A percentile compares a stretch with the other conserved stretches of the same genome.
phyloP scores from a whole-genome alignment of 2,329 filamentous ascomycete genomes.

The Teratosphaeria destructans region DNA sequence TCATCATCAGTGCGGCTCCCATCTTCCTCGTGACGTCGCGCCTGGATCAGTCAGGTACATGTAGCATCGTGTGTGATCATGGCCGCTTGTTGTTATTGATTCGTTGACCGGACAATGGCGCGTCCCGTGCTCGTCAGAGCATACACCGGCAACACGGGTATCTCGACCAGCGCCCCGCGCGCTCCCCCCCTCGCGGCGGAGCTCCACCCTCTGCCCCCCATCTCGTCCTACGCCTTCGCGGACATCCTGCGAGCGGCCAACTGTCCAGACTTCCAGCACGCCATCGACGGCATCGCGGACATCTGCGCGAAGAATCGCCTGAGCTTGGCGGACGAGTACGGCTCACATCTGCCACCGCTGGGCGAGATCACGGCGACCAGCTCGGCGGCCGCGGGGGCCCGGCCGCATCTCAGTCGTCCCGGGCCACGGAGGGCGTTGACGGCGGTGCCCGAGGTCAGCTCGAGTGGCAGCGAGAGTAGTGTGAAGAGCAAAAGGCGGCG shows the following conservation, averaged over 20 bases:
- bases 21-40: no score
- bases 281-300: slow-evolving; percentile 52
- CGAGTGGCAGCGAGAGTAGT: slow-evolving; percentile 30
- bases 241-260: slow-evolving; percentile 31
- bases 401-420: slow-evolving; percentile 6
- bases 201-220: slow-evolving; percentile 18
- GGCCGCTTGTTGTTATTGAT: not conserved
- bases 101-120: not conserved
- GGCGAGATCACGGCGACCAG: slow-evolving; percentile 41
- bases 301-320: slow-evolving; percentile 52
- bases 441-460: slow-evolving; percentile 38
- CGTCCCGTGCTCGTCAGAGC: slow-evolving; percentile 9
- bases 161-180: not conserved
- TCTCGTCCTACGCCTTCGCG: slow-evolving; percentile 23
- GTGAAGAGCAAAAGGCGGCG: slow-evolving; percentile 13
- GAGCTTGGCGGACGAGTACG: slow-evolving; percentile 53
- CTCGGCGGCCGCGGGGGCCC: not conserved
- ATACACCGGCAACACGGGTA: slow-evolving; percentile 4
- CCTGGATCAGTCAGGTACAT: no score
- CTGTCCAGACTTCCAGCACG: slow-evolving; percentile 44
- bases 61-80: not conserved
- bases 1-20: no score
- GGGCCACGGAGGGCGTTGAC: slow-evolving; percentile 30
- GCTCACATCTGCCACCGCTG: slow-evolving; percentile 50
- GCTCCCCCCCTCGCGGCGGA: slow-evolving; percentile 2